These are phyloP conservation scores for Boletus insuetus DNA, from an alignment of 768 basidiomycete genomes.

Conservation along the genomic window DNA sequence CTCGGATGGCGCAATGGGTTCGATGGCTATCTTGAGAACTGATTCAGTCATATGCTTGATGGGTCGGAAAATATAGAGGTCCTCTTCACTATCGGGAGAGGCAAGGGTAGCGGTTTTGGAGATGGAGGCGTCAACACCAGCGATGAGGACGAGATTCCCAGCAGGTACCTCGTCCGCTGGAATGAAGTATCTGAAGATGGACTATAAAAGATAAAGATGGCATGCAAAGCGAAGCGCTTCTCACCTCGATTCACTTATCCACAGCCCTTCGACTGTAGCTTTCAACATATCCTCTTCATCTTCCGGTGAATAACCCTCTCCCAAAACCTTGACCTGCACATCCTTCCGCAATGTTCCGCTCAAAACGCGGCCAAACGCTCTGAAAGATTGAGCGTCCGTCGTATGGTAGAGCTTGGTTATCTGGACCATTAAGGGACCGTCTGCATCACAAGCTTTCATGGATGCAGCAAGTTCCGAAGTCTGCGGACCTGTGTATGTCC, in stretches of 20 bases:
- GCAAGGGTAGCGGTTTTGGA: constrained; percentile 92
- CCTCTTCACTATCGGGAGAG: constrained; percentile 69
- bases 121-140: constrained; percentile 92
- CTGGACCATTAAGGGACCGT: constrained; percentile 91
- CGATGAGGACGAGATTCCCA: constrained; percentile 90
- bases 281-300: constrained; percentile 98
- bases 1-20: constrained; percentile 96
- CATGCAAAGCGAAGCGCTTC: constrained; percentile 12
- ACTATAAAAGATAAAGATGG: background rate
- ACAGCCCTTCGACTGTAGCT: constrained; percentile 78
- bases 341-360: constrained; percentile 88
- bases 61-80: constrained; percentile 92
- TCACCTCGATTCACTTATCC: constrained; percentile 89
- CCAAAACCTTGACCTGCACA: constrained; percentile 88
- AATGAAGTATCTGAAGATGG: constrained; percentile 71
- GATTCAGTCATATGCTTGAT: constrained; percentile 97
- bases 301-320: constrained; percentile 97
- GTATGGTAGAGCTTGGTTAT: constrained; percentile 95
- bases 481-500: constrained; percentile 87
- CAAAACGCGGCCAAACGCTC: constrained; percentile 92
- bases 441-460: constrained; percentile 80
- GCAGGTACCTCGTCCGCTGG: constrained; percentile 86
- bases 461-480: constrained; percentile 71
- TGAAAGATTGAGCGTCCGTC: constrained; percentile 93
- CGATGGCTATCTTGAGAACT: constrained; percentile 96